Evolutionary conservation across 2,329 filamentous ascomycete genomes (phyloP), one percentile per base, ranked within the genome.

Genomic region (Venturia oleaginea): DNA sequence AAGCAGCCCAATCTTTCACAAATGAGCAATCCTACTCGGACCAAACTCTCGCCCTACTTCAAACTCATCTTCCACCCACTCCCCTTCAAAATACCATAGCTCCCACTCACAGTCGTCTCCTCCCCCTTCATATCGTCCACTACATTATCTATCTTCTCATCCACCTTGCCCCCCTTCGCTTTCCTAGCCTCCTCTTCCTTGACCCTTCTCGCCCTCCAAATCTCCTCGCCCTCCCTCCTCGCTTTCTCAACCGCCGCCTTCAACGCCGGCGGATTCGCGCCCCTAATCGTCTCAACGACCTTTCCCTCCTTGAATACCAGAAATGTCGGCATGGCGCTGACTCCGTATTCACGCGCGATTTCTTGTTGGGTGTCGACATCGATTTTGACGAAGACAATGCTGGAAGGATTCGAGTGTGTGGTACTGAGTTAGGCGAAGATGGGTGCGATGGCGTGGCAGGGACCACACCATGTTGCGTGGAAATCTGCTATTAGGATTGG

Each of bases 401-500:
- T 80, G 69, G 87, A 86, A 17, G 88, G 84, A 62, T 86, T 84
- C 19, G 90, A 88, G 55, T 96, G 82, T 67, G 86, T 82, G 54
- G 77, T 74, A 38, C 91, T 86, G 61, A 97, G 84, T 73, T 87
- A 80, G 71, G 93, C 89, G 79, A 91, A 97, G 67, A 92, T 76
- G 22, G 92, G 91, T 5, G 89, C 89, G 69, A 97, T 92, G 68
- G 85, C 82, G 71, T 91, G 89, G 83, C 92, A 96, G 72, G 91
- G 89, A 40, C 80, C 86, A 59, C 90, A 96, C 87, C 89, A 94
- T 72, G 91, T 87, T 71, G 92, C 91, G 72, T 91, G 93, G 81
- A 97, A 97, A 78, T 96, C 90, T 72, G 88, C 87, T 64, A 97
- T 87, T 51, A 97, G 90, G 66, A 96, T 84, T 68, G 84, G 85